These are phyloP conservation scores for Parastagonospora avenae DNA, from an alignment of 2,329 filamentous ascomycete genomes.

Conservation along the genomic window DNA sequence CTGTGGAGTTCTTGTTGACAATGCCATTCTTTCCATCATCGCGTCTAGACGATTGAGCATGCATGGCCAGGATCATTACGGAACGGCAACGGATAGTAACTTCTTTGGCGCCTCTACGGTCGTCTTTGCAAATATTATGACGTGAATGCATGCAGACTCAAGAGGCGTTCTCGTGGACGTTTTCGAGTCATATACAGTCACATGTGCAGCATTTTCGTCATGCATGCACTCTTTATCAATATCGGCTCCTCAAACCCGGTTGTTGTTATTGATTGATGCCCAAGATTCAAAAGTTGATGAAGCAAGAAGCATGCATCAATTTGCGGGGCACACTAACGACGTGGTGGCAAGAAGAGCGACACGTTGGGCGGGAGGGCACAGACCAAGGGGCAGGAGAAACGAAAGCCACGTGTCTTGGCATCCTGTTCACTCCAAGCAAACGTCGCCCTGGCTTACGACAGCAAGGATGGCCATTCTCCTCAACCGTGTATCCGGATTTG, in stretches of 20 bases:
- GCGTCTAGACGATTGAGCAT: no score
- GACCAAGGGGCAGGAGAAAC: not conserved
- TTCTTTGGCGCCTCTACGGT: no score
- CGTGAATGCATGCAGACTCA: not conserved
- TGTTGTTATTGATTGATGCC: not conserved
- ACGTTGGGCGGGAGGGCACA: not conserved
- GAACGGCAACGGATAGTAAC: no score
- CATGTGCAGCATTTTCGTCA: not conserved
- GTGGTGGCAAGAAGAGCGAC: not conserved
- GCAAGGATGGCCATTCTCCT: slow-evolving; percentile 3
- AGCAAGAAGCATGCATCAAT: not conserved
- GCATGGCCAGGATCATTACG: no score
- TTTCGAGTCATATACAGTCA: no score
- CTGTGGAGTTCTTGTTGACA: no score
- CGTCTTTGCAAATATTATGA: not conserved
- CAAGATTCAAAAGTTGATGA: not conserved
- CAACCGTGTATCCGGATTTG: slow-evolving; percentile 7
- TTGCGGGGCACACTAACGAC: not conserved
- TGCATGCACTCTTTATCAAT: not conserved
- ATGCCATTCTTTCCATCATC: no score
- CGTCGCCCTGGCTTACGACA: not conserved
- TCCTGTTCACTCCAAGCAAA: not conserved
- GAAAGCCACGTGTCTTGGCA: not conserved
- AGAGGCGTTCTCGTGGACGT: no score
- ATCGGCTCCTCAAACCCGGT: not conserved